These are phyloP conservation scores for Linderniella brevidens DNA, from an alignment of 257 asterid species.

Conservation along the genomic window DNA sequence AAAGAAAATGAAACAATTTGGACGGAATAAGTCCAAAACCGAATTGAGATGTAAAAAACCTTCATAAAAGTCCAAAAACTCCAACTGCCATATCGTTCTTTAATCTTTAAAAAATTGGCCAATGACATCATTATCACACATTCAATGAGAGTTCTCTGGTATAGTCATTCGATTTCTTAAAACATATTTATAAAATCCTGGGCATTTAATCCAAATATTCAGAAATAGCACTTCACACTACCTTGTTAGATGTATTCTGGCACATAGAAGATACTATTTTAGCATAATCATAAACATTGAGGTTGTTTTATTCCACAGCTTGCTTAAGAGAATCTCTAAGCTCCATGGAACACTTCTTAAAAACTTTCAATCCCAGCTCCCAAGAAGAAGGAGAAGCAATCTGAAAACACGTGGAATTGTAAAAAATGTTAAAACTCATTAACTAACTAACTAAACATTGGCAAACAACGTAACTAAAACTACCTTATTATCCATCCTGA, in stretches of 20 bases:
- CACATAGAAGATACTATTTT: constrained; percentile 20
- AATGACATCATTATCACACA: too few relatives aligned
- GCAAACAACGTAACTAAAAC: neutral
- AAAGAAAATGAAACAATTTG: too few relatives aligned
- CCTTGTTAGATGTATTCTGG: constrained; percentile 16
- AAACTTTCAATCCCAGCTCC: constrained; percentile 34
- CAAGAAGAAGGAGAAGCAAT: constrained; percentile 26
- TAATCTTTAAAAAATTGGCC: too few relatives aligned
- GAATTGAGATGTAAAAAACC: too few relatives aligned
- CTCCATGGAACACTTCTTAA: constrained; percentile 28
- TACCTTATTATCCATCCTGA: constrained; percentile 39
- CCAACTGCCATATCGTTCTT: too few relatives aligned
- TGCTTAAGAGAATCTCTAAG: constrained; percentile 20
- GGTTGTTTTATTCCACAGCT: constrained; percentile 22
- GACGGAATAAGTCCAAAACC: too few relatives aligned
- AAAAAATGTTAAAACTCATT: constrained; percentile 6
- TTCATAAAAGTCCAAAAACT: too few relatives aligned
- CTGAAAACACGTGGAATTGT: constrained; percentile 20
- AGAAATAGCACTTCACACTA: too few relatives aligned
- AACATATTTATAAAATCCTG: too few relatives aligned
- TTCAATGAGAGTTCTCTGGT: too few relatives aligned
- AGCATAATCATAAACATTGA: constrained; percentile 26
- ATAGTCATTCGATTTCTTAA: too few relatives aligned
- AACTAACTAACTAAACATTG: constrained; percentile 1
- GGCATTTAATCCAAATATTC: too few relatives aligned